Base-by-base conservation (phyloP, 1,284 basidiomycete species). In the Boletus smithii region DNA sequence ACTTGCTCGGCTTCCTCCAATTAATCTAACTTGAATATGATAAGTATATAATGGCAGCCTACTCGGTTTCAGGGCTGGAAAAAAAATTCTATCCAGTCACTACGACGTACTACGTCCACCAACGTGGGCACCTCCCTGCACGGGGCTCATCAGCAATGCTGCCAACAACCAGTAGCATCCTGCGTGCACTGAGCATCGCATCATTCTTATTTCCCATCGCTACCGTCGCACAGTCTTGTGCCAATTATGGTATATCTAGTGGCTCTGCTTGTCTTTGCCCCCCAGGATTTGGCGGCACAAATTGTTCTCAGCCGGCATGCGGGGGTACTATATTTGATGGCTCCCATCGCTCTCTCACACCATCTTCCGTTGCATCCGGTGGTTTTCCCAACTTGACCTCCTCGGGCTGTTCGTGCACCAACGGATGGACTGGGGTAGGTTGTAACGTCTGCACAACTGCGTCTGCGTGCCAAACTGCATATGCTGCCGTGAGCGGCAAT, bases 241-340 rank as follows among this genome's bases (percentile, higher is more conserved):
- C 80, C 49, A 91, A 91, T 63, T 85, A 81, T 60, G 89, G 88
- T 14, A 47, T 33, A 59, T 71, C 20, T 53, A 68, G 31, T 79
- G 77, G 57, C 71, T 75, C 80, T 5, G 62, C 68, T 9, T 92
- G 90, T 60, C 67, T 75, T 18, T 93, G 90, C 64, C 90, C 88
- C 7, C 74, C 80, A 16, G 90, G 90, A 10, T 88, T 88, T 59
- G 86, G 85, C 16, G 86, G 85, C 8, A 52, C 78, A 26, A 76
- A 75, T n/a, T 90, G 87, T 60, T 75, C 80, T 2, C 74, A 80
- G 53, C 78, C 85, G 0, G 80, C 75, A 1, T 94, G 91, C 53
- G 88, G 88, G 2, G 89, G 89, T 0, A 84, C 77, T 43, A 78
- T 93, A 41, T 91, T 91, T 55, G 77, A 90, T 56, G 85, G 83